Evolutionary conservation across 345 rosid genomes (phyloP), one percentile per base, ranked within the genome.

Genomic region (Euphorbia peplus): DNA sequence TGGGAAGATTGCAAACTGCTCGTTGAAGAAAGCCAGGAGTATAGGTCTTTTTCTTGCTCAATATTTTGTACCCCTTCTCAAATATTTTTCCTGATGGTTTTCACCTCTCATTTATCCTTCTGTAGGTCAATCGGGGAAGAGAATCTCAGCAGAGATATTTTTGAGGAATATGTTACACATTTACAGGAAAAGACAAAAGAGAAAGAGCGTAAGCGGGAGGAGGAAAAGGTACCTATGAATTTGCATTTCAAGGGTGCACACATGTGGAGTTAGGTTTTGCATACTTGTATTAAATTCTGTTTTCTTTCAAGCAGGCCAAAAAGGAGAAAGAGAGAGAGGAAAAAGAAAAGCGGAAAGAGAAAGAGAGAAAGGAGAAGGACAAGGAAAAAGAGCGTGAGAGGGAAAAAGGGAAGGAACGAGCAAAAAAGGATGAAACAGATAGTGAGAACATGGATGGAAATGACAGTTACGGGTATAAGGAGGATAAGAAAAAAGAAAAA

Each of bases 151-250:
- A 87, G 28, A 77, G 93, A 86, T 78, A 78, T 85, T 62, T 95
- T 90, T 67, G 97, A 92, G 83, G 98, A 95, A 64, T 90, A 90
- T 74, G 69, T 85, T 67, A 67, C 80, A 21, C 80, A 85, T 74
- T 79, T 95, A 66, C 86, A 76, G 69, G 97, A 95, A 78, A 92
- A 90, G 81, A 90, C 93, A 35, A 95, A 87, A 77, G 98, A 95
- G 68, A 95, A 92, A 78, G 99, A 90, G 67, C 91, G 93, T 41
- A 92, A 83, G 68, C 89, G 96, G n/a, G 96, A 90, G 77, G 98
- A 95, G 74, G 99, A 92, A 69, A 95, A 95, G 97, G 97, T 92
- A 73, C 35, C 30, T 28, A 18, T 26, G 60, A 18, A 14, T 12
- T 56, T 35, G 12, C 51, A 55, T 8, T 28, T 60, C 25, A 11